Conservation (phyloP, 176 grass and related monocot species). For the Cymbopogon citratus region DNA sequence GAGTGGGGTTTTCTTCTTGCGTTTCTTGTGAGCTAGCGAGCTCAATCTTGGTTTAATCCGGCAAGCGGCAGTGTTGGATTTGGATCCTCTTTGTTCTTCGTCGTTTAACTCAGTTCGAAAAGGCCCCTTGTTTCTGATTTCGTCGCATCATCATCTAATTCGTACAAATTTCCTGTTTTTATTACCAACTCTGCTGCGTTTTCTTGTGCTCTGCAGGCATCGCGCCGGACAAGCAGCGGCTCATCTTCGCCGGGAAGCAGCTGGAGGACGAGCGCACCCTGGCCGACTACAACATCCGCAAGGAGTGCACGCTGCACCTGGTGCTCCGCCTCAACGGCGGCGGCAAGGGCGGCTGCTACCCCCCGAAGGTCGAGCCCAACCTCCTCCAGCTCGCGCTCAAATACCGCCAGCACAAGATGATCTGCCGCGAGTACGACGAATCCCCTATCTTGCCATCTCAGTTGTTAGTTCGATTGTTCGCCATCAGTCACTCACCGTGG, state of each 20-base stretch:
- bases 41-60: neutral
- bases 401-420: neutral
- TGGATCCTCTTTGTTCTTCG: neutral
- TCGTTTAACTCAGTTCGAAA: neutral
- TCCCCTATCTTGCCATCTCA: neutral
- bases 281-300: slow-evolving; percentile 50
- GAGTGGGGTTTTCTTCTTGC: neutral
- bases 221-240: slow-evolving; percentile 49
- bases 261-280: slow-evolving; percentile 45
- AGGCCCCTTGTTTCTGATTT: neutral
- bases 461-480: neutral
- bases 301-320: slow-evolving; percentile 53
- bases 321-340: slow-evolving; percentile 50
- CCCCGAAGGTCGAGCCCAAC: neutral
- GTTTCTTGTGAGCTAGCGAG: neutral
- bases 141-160: neutral
- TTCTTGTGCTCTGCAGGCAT: neutral
- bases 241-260: slow-evolving; percentile 65
- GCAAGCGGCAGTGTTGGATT: neutral
- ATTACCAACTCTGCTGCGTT: neutral
- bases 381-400: slow-evolving; percentile 2
- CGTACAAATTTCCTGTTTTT: neutral
- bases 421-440: neutral
- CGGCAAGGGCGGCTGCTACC: slow-evolving; percentile 2
- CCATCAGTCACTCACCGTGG: neutral